Percentiles rank a stretch among this genome's conserved stretches.
phyloP scores from a whole-genome alignment of 2,329 filamentous ascomycete genomes.

The Cladosporium oxysporum region DNA sequence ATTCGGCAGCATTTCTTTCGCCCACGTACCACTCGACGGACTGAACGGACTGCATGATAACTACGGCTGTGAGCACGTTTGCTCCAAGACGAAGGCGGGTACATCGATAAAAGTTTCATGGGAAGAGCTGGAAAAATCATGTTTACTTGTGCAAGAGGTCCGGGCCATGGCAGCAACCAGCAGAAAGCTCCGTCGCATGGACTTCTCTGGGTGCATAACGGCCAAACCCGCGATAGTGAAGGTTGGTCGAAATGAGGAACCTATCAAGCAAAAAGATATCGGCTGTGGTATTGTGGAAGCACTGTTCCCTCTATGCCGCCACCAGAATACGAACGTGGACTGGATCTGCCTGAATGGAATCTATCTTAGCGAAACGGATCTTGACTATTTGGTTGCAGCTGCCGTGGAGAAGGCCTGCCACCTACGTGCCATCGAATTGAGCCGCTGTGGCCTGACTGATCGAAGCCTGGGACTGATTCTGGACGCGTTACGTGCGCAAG shows the following conservation, averaged over 20 bases:
- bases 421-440: conserved; percentile 67
- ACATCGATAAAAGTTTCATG: conserved; percentile 57
- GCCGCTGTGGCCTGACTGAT: conserved; percentile 62
- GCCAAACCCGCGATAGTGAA: conserved; percentile 46
- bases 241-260: background rate
- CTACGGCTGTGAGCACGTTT: conserved; percentile 64
- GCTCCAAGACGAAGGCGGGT: conserved; percentile 57
- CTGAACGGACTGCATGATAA: conserved; percentile 63
- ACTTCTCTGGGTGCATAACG: conserved; percentile 65
- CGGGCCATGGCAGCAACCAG: conserved; percentile 68
- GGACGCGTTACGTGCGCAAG: conserved; percentile 64
- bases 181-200: conserved; percentile 61
- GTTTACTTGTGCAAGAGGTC: conserved; percentile 67
- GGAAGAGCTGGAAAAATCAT: conserved; percentile 56
- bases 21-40: conserved; percentile 62
- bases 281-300: conserved; percentile 71
- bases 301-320: conserved; percentile 66
- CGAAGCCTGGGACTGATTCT: conserved; percentile 62
- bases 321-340: conserved; percentile 67
- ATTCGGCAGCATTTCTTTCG: conserved; percentile 68
- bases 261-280: conserved; percentile 50
- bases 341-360: conserved; percentile 71
- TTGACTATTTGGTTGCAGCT: conserved; percentile 68
- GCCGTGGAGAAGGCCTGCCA: conserved; percentile 65
- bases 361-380: conserved; percentile 68